A percentile compares a stretch with the other conserved stretches of the same genome.
These are phyloP conservation scores for sunflower (Helianthus annuus) DNA, from an alignment of 129 eudicot species.

Conservation along the genomic window HanXRQr2.0-SUNRISE NC_035438.2:37941945-37942444, in stretches of 20 bases:
- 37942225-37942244: constrained; percentile 86
- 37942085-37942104: background rate
- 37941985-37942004: constrained; percentile 62
- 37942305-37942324: constrained; percentile 53
- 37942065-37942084: background rate
- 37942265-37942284: constrained; percentile 84
- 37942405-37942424: background rate
- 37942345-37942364: background rate
- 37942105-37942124: constrained; percentile 14
- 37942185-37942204: constrained; percentile 90
- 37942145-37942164: constrained; percentile 72
- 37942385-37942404: too few species aligned
- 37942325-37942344: constrained; percentile 20
- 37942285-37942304: constrained; percentile 73
- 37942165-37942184: constrained; percentile 74
- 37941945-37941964: constrained; percentile 64
- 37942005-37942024: constrained; percentile 92
- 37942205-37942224: constrained; percentile 83
- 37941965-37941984: constrained; percentile 65
- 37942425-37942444: background rate
- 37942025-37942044: constrained; percentile 89
- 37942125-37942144: constrained; percentile 15
- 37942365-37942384: background rate
- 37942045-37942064: constrained; percentile 73
- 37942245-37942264: constrained; percentile 71